Evolutionary conservation across 768 basidiomycete species (phyloP), one percentile per base, ranked within the genome.

Genomic region (Auriscalpium vulgare): DNA sequence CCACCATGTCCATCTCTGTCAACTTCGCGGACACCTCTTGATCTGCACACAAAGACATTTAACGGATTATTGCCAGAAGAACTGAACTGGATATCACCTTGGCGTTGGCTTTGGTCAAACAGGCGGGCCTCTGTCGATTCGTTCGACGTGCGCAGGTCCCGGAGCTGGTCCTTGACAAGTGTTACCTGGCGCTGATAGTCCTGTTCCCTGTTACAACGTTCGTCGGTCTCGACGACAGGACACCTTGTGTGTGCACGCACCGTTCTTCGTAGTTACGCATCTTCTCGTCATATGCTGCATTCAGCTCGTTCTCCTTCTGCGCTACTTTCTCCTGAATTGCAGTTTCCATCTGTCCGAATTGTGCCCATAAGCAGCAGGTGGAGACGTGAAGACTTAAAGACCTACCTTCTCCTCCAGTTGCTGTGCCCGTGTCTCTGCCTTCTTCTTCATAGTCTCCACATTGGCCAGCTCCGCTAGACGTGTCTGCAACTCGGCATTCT

Each of bases 281-380:
- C 62, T 87, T 87, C 72, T 99, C 97, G 64, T 99, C 97, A 61
- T 97, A 97, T 6, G 91, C 94, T 14, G 95, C 97, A 61, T 95
- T 91, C 17, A 98, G 76, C 72, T 97, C 97, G 55, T 95, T 95
- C 74, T 97, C 92, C 72, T 97, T 98, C 69, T 91, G 88, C 3
- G 76, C 74, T 37, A 98, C 88, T 65, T 87, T 87, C 62, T 97
- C 95, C 58, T 83, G 79, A 55, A 98, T 91, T 74, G 94, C 75
- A 47, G 87, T 86, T 21, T 97, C 95, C 97, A 98, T 98, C 93
- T 95, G 16, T 36, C 23, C 50, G 57, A 37, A 54, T 40, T 44
- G 13, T 37, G 36, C 19, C 16, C 37, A n/a, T 29, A 51, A n/a
- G 5, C 14, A n/a, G 43, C 47, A 45, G 51, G 6, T 11, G 14